Evolutionary conservation across 495 filamentous ascomycete genomes (phyloP).

Genomic region (Penicillium robsamsonii): DNA sequence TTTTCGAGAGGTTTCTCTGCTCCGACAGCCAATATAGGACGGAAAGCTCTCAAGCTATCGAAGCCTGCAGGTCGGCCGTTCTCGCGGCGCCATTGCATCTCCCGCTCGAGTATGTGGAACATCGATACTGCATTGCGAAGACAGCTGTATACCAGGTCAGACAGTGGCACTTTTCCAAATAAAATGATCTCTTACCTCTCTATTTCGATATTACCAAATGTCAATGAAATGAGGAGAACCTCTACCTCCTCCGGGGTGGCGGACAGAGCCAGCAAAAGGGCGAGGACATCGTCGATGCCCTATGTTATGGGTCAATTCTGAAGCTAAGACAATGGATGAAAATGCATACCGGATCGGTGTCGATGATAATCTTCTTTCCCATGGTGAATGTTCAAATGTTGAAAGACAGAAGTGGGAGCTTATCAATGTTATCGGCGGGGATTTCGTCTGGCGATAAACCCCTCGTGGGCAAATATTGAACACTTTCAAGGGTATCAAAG

Average conservation of each 20-base stretch:
- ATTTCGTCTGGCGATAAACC: not conserved
- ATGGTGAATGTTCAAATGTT: constrained; percentile 11
- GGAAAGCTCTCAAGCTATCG: constrained; percentile 60
- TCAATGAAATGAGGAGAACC: constrained; percentile 83
- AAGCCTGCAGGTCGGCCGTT: constrained; percentile 66
- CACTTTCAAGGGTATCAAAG: not conserved
- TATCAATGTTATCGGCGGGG: constrained; percentile 17
- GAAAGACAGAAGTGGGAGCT: constrained; percentile 13
- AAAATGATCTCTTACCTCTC: constrained; percentile 52
- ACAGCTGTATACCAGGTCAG: constrained; percentile 53
- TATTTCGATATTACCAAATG: constrained; percentile 88
- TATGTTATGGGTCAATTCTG: constrained; percentile 17
- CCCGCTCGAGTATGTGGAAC: constrained; percentile 89
- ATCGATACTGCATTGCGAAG: constrained; percentile 86
- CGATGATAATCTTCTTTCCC: constrained; percentile 78
- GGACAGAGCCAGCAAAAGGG: constrained; percentile 78
- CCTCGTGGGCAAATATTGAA: not conserved
- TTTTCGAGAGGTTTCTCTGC: constrained; percentile 82
- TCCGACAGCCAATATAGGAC: constrained; percentile 83
- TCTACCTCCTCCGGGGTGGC: constrained; percentile 83
- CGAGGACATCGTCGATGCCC: constrained; percentile 93
- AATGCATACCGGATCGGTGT: constrained; percentile 74
- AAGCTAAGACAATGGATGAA: not conserved
- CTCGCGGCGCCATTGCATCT: constrained; percentile 76
- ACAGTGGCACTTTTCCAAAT: not conserved